These are phyloP conservation scores for Russula olivacea DNA, from an alignment of 768 basidiomycete genomes.

Conservation along the genomic window DNA sequence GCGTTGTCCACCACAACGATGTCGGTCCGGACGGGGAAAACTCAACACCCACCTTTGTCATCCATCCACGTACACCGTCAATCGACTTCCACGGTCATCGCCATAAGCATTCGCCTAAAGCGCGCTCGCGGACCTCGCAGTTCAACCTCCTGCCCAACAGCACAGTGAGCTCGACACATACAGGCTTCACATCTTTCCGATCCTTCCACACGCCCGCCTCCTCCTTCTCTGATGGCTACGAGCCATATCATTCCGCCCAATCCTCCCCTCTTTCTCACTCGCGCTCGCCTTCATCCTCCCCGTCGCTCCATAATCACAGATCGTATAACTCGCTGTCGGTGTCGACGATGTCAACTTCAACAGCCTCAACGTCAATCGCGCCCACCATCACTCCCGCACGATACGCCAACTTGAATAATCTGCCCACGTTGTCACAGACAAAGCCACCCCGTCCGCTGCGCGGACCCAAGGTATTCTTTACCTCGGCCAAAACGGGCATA, in stretches of 20 bases:
- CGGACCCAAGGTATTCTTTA: slow-evolving; percentile 64
- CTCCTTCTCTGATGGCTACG: slow-evolving; percentile 59
- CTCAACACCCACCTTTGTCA: slow-evolving; percentile 5
- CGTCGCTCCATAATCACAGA: slow-evolving; percentile 25
- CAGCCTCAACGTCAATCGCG: slow-evolving; percentile 24
- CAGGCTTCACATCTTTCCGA: slow-evolving; percentile 59
- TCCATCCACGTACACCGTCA: slow-evolving; percentile 29
- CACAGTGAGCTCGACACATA: slow-evolving; percentile 53
- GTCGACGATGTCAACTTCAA: slow-evolving; percentile 22
- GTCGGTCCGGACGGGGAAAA: not conserved
- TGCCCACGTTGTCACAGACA: slow-evolving; percentile 5
- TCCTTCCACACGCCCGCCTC: slow-evolving; percentile 77
- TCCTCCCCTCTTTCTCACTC: slow-evolving; percentile 48
- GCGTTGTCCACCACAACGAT: slow-evolving; percentile 13
- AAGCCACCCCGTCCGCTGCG: slow-evolving; percentile 38
- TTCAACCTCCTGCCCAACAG: slow-evolving; percentile 36
- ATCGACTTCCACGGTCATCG: slow-evolving; percentile 32
- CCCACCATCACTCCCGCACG: slow-evolving; percentile 29
- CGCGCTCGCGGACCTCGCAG: slow-evolving; percentile 44
- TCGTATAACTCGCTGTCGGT: slow-evolving; percentile 13
- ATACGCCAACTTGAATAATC: slow-evolving; percentile 16
- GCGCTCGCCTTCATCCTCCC: slow-evolving; percentile 24
- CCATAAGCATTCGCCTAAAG: slow-evolving; percentile 35
- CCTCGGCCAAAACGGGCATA: slow-evolving; percentile 73
- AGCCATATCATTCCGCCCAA: slow-evolving; percentile 43